These are phyloP conservation scores for Fusarium napiforme DNA, from an alignment of 2,329 filamentous ascomycete species.

Conservation along the genomic window DNA sequence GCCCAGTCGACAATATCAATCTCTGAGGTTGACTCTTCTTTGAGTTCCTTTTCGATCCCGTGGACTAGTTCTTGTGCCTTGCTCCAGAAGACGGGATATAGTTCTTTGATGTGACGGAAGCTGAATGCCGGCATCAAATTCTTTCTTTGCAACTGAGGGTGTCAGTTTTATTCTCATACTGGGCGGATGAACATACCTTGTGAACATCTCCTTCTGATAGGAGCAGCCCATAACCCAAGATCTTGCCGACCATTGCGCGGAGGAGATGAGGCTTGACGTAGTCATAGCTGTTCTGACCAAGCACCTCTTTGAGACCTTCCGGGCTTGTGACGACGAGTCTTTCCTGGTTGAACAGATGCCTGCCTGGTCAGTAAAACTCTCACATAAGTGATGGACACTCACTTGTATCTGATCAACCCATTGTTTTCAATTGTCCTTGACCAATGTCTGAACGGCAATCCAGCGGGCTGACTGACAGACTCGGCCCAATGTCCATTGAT, in stretches of 20 bases:
- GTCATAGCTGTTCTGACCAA: conserved; percentile 28
- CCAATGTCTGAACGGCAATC: conserved; percentile 26
- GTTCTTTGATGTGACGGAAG: conserved; percentile 32
- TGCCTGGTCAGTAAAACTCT: neutral
- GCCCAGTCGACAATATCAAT: conserved; percentile 33
- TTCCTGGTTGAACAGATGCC: conserved; percentile 33
- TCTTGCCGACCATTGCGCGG: conserved; percentile 29
- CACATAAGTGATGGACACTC: rapidly evolving
- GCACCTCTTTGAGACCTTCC: conserved; percentile 23
- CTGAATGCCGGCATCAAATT: conserved; percentile 35
- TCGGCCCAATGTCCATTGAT: conserved; percentile 34
- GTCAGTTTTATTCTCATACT: neutral
- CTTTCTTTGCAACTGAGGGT: conserved; percentile 23
- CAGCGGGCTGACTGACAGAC: conserved; percentile 29
- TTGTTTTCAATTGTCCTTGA: conserved; percentile 34
- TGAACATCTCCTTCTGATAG: conserved; percentile 27
- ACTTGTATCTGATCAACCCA: conserved; percentile 29
- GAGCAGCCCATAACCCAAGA: conserved; percentile 8
- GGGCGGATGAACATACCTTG: neutral
- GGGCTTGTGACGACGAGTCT: conserved; percentile 21
- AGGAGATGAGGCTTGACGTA: conserved; percentile 32
- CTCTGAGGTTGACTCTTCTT: neutral
- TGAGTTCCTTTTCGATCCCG: conserved; percentile 1
- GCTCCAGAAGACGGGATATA: conserved; percentile 29
- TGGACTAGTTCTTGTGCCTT: conserved; percentile 26